A percentile compares a stretch with the other conserved stretches of the same genome.
These are phyloP conservation scores for Ophiocordyceps camponoti-floridani DNA, from an alignment of 2,329 filamentous ascomycete genomes.

Conservation along the genomic window DNA sequence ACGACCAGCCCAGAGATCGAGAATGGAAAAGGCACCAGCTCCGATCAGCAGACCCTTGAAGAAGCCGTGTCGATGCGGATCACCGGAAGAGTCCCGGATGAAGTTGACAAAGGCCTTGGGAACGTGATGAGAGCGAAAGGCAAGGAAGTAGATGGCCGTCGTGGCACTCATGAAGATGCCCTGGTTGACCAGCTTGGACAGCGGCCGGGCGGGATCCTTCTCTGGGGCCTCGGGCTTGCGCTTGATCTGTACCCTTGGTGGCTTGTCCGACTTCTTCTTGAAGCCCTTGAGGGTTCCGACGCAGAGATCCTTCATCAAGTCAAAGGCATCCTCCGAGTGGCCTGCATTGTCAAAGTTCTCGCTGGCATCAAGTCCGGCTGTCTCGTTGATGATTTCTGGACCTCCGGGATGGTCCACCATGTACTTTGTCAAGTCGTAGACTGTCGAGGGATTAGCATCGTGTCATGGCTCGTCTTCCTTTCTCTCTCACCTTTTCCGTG, in stretches of 20 bases:
- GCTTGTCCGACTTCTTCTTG: conserved; percentile 3
- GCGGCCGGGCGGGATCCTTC: not conserved
- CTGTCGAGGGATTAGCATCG: conserved; percentile 11
- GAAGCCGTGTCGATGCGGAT: conserved; percentile 13
- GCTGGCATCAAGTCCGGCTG: conserved; percentile 60
- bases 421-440: conserved; percentile 41
- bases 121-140: conserved; percentile 1
- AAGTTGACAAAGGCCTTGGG: too few species aligned
- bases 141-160: conserved; percentile 7
- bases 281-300: conserved; percentile 19
- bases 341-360: conserved; percentile 72
- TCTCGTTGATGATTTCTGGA: conserved; percentile 59
- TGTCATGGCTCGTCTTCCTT: too few species aligned
- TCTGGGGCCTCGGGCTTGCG: not conserved
- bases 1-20: too few species aligned
- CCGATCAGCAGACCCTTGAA: conserved; percentile 19
- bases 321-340: conserved; percentile 47
- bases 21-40: conserved; percentile 4
- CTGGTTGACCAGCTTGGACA: conserved; percentile 4
- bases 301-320: conserved; percentile 19
- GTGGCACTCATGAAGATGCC: conserved; percentile 6
- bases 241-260: not conserved
- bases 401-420: conserved; percentile 50
- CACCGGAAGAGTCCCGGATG: not conserved
- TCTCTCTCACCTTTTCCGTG: conserved; percentile 32